Evolutionary conservation across 2,329 filamentous ascomycete genomes (phyloP), one percentile per base, ranked within the genome.

Genomic region (Cucurbitaria berberidis): DNA sequence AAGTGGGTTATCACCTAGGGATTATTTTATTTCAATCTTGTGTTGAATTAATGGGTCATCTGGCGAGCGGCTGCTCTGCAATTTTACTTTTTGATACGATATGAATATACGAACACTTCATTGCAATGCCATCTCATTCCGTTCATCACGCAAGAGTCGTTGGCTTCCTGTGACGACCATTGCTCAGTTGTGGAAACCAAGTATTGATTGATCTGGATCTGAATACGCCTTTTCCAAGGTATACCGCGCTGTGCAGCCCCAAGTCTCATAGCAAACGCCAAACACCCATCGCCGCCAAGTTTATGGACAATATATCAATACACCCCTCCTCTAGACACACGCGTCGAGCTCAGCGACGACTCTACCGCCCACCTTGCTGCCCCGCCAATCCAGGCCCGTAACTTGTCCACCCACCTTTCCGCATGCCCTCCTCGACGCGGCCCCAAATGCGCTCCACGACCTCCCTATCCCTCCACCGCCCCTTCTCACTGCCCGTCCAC

Each of bases 371-470:
- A 22, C 13, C 54, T 46, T 52, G 56, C 49, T 60, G 55, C 42
- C 65, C 69, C 27, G 65, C 66, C 48, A 72, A 34, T 18, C 80
- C 74, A 1, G 88, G 87, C 9, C 87, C 84, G 66, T 92, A 89
- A 70, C 84, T 87, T 49, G 83, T 85, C 91, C 92, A 97, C 2
- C 92, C 93, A 72, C 88, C 91, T 55, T 83, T 82, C 67, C 88
- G 84, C 95, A 99, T 98, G 59, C 89, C 89, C 61, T 83, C 83
- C 81, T 98, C 95, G 59, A 99, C 89, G 4, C 85, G 81, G 69
- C 89, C 89, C 95, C 95, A 99, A 57, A 99, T 91, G 53, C 86
- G 82, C 81, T 98, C 95, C 9, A 97, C 91, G 16, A 96, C 87
- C 79, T 98, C 95, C 45, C 93, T 84, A 76, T 99, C 95, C 65